These are phyloP conservation scores for Macrophomina tecta DNA, from an alignment of 2,329 filamentous ascomycete species.

Conservation along the genomic window DNA sequence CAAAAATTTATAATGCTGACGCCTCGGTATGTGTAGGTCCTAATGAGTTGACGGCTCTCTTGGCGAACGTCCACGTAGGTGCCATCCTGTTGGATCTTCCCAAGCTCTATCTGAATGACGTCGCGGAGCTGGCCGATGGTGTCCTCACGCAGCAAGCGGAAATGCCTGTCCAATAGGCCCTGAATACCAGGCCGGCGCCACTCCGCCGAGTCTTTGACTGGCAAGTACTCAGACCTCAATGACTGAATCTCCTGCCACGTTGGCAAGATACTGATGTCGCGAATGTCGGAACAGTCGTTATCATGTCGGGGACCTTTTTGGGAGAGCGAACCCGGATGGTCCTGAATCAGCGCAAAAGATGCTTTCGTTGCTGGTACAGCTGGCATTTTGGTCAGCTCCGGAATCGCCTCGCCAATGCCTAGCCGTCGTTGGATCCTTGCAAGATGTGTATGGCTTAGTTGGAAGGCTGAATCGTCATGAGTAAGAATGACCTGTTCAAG, in stretches of 20 bases:
- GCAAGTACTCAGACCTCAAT: conserved; percentile 47
- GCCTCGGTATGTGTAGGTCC: conserved; percentile 34
- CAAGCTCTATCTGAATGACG: conserved; percentile 32
- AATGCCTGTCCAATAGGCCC: conserved; percentile 61
- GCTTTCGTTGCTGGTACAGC: background rate
- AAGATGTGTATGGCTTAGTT: too few relatives aligned
- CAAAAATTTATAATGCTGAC: conserved; percentile 33
- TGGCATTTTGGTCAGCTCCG: background rate
- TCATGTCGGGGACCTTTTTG: conserved; percentile 33
- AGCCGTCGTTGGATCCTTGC: conserved; percentile 23
- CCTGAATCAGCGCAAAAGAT: background rate
- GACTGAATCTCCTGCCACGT: conserved; percentile 42
- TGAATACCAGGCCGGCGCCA: conserved; percentile 25
- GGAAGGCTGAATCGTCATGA: too few relatives aligned
- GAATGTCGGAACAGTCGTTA: conserved; percentile 43
- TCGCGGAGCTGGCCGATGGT: conserved; percentile 60
- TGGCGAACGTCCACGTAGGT: conserved; percentile 29
- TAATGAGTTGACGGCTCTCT: conserved; percentile 31
- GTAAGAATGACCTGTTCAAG: too few relatives aligned
- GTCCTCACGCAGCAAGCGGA: conserved; percentile 62
- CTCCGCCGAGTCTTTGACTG: conserved; percentile 29
- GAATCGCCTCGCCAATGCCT: conserved; percentile 15
- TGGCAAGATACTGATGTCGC: conserved; percentile 39
- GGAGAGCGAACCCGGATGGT: conserved; percentile 36
- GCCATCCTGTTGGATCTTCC: conserved; percentile 15